Evolutionary conservation across 345 rosid genomes (phyloP).

Genomic region (Boechera stricta): DNA sequence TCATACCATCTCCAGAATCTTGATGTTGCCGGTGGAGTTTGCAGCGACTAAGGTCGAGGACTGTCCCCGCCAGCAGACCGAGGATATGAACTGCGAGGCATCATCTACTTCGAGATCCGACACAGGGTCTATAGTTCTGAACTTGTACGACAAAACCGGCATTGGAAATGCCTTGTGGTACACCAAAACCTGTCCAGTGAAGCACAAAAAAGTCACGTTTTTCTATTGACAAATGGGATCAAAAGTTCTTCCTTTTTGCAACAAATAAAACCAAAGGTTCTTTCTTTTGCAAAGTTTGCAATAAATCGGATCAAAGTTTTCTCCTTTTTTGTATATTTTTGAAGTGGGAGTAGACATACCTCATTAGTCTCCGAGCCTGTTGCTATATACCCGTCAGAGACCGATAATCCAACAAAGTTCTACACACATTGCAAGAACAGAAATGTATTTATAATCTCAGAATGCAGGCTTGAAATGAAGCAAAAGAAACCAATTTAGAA

Average conservation of each 20-base stretch:
- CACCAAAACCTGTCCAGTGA: slow-evolving; percentile 73
- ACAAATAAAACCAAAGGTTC: not conserved
- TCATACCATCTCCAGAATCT: slow-evolving; percentile 82
- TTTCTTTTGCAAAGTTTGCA: not conserved
- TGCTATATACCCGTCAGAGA: slow-evolving; percentile 93
- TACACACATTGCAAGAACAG: slow-evolving; percentile 42
- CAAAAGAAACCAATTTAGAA: not conserved
- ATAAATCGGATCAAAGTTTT: not conserved
- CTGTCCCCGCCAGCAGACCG: slow-evolving; percentile 84
- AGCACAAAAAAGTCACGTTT: not conserved
- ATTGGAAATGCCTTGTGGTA: slow-evolving; percentile 97
- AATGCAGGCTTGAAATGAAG: not conserved
- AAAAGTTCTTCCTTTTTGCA: not conserved
- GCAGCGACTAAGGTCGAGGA: slow-evolving; percentile 83
- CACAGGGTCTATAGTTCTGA: slow-evolving; percentile 59
- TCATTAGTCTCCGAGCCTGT: slow-evolving; percentile 98
- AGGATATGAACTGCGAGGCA: slow-evolving; percentile 59
- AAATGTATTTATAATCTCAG: not conserved
- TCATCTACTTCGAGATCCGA: slow-evolving; percentile 58
- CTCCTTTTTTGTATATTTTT: not conserved
- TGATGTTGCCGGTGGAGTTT: slow-evolving; percentile 85
- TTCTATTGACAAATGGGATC: not conserved
- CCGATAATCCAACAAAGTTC: slow-evolving; percentile 97
- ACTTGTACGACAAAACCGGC: slow-evolving; percentile 88
- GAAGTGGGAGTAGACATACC: slow-evolving; percentile 46